A percentile compares a stretch with the other conserved stretches of the same genome.
These are phyloP conservation scores for Heterobasidion irregulare DNA, from an alignment of 1,284 basidiomycete species.

Conservation along the genomic window DNA sequence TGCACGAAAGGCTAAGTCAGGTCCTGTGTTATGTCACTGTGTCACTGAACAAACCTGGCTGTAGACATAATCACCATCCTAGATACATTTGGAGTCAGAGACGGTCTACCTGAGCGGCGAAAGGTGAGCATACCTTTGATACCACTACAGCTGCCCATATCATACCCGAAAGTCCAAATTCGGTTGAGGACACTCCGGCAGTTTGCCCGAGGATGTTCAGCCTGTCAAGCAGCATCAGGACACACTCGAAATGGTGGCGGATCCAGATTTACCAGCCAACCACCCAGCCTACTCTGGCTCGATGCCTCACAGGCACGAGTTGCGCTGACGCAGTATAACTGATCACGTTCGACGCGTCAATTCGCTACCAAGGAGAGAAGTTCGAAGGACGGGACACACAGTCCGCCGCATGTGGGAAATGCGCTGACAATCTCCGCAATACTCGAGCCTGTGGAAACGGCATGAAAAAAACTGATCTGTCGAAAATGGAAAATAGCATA, in stretches of 20 bases:
- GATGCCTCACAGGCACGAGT: slow-evolving; percentile 60
- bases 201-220: slow-evolving; percentile 85
- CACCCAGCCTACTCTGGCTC: slow-evolving; percentile 56
- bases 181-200: slow-evolving; percentile 79
- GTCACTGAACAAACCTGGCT: not conserved
- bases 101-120: not conserved
- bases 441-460: slow-evolving; percentile 39
- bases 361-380: not conserved
- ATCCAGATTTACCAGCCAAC: slow-evolving; percentile 49
- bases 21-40: not conserved
- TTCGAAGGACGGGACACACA: slow-evolving; percentile 33
- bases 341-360: not conserved
- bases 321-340: slow-evolving; percentile 74
- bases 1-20: slow-evolving; percentile 26
- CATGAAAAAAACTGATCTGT: not conserved
- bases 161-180: slow-evolving; percentile 87
- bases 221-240: slow-evolving; percentile 76
- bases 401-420: slow-evolving; percentile 77
- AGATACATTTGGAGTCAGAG: slow-evolving; percentile 20
- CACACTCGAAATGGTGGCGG: slow-evolving; percentile 5
- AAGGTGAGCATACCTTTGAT: slow-evolving; percentile 30
- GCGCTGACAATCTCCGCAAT: slow-evolving; percentile 77
- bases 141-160: slow-evolving; percentile 75
- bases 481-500: slow-evolving; percentile 8
- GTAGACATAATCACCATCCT: slow-evolving; percentile 35